A percentile compares a stretch with the other conserved stretches of the same genome.
phyloP scores from a whole-genome alignment of 108 stramenopile genomes.

The Skeletonema grethae region DNA sequence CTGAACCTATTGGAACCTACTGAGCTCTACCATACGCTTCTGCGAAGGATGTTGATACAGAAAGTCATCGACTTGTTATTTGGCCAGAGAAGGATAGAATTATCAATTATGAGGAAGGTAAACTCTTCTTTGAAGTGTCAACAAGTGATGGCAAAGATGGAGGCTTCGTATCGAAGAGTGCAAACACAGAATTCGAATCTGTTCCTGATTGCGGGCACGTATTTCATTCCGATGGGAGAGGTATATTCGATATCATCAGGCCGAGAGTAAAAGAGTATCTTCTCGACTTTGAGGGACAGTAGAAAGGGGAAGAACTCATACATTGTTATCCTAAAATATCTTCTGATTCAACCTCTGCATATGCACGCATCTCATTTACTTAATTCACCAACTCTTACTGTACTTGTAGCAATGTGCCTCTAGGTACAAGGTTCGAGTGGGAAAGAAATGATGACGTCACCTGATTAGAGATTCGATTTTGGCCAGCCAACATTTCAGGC shows the following conservation, averaged over 20 bases:
- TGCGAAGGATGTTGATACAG: conserved; percentile 12
- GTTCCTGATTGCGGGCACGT: conserved; percentile 20
- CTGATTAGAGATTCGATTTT: too few relatives aligned
- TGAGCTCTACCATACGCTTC: conserved; percentile 4
- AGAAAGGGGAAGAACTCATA: neutral
- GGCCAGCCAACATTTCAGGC: too few relatives aligned
- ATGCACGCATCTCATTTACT: too few relatives aligned
- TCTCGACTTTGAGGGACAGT: neutral
- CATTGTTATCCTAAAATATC: too few relatives aligned
- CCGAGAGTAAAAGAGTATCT: conserved; percentile 18
- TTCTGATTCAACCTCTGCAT: too few relatives aligned
- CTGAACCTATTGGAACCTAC: neutral
- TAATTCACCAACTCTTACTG: too few relatives aligned
- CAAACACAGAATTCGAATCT: conserved; percentile 10
- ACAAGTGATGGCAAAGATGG: neutral
- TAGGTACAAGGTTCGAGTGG: too few relatives aligned
- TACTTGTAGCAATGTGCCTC: too few relatives aligned
- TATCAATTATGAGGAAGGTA: conserved; percentile 19
- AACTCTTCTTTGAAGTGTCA: conserved; percentile 15
- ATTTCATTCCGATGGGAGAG: conserved; percentile 13
- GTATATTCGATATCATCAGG: neutral
- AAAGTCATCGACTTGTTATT: conserved; percentile 13
- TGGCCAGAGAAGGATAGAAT: conserved; percentile 26
- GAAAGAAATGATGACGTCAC: too few relatives aligned
- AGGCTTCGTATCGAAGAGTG: neutral